A percentile compares a stretch with the other conserved stretches of the same genome.
Conservation (phyloP, 495 filamentous ascomycete genomes). For the Tuber aestivum region DNA sequence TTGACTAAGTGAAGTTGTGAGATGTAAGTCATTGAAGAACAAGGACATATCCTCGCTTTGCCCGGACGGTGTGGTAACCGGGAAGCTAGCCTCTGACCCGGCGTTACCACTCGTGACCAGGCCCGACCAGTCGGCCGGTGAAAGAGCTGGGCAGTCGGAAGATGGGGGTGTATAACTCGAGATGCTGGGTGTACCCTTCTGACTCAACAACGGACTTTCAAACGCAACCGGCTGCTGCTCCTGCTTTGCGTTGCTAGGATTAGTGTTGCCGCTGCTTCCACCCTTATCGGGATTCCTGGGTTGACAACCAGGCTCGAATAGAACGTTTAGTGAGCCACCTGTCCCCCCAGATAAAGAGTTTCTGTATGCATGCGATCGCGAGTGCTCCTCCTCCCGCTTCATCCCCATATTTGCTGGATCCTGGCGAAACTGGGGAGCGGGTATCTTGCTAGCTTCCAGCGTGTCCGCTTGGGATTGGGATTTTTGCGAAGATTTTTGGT, state of each 20-base stretch:
- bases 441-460: not conserved
- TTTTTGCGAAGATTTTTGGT: slow-evolving; percentile 4
- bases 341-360: slow-evolving; percentile 6
- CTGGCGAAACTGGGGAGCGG: slow-evolving; percentile 12
- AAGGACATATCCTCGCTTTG: slow-evolving; percentile 31
- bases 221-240: slow-evolving; percentile 12
- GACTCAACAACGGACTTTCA: slow-evolving; percentile 14
- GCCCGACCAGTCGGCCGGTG: slow-evolving; percentile 26
- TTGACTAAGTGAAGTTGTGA: slow-evolving; percentile 14
- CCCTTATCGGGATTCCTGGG: slow-evolving; percentile 1
- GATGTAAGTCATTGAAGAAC: slow-evolving; percentile 31
- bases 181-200: slow-evolving; percentile 12
- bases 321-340: slow-evolving; percentile 6
- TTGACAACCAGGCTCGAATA: slow-evolving; percentile 25
- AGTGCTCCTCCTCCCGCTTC: slow-evolving; percentile 10
- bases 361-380: not conserved
- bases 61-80: slow-evolving; percentile 20
- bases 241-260: not conserved
- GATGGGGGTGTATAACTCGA: slow-evolving; percentile 17
- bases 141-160: slow-evolving; percentile 29
- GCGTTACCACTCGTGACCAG: slow-evolving; percentile 18
- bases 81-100: slow-evolving; percentile 23
- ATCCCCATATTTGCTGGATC: not conserved
- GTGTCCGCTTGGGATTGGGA: slow-evolving; percentile 6
- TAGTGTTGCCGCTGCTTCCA: not conserved